A percentile compares a stretch with the other conserved stretches of the same genome.
phyloP scores from a whole-genome alignment of 371 early-diverging fungal genomes.

The Syncephalastrum contaminatum region DNA sequence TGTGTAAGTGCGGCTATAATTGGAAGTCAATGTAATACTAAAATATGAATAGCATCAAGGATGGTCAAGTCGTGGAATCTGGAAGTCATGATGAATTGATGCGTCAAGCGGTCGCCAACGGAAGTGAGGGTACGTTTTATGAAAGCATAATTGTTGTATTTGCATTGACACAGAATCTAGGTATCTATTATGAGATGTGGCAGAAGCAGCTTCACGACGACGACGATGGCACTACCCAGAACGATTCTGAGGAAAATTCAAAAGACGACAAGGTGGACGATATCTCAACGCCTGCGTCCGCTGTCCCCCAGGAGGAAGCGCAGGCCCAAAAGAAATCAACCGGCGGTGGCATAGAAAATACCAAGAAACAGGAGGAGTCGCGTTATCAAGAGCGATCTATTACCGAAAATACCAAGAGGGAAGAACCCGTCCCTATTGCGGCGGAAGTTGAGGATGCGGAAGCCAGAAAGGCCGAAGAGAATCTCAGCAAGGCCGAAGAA shows the following conservation, averaged over 20 bases:
- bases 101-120: slow-evolving; percentile 21
- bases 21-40: background rate
- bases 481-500: background rate
- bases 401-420: too few species aligned
- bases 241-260: slow-evolving; percentile 1
- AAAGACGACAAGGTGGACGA: background rate
- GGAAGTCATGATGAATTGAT: slow-evolving; percentile 89
- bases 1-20: slow-evolving; percentile 32
- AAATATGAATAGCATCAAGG: slow-evolving; percentile 44
- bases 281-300: too few species aligned
- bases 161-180: slow-evolving; percentile 15
- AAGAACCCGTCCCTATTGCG: background rate
- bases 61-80: slow-evolving; percentile 82
- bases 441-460: background rate
- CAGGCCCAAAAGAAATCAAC: background rate
- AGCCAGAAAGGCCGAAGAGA: background rate
- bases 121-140: slow-evolving; percentile 16
- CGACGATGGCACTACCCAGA: background rate
- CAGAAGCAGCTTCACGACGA: slow-evolving; percentile 84
- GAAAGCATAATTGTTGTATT: background rate
- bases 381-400: background rate
- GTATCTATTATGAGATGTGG: slow-evolving; percentile 88
- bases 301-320: background rate
- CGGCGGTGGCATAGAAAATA: background rate
- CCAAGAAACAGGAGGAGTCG: background rate